Base-by-base conservation (phyloP, 2,329 filamentous ascomycete genomes). In the Rhynchosporium agropyri region DNA sequence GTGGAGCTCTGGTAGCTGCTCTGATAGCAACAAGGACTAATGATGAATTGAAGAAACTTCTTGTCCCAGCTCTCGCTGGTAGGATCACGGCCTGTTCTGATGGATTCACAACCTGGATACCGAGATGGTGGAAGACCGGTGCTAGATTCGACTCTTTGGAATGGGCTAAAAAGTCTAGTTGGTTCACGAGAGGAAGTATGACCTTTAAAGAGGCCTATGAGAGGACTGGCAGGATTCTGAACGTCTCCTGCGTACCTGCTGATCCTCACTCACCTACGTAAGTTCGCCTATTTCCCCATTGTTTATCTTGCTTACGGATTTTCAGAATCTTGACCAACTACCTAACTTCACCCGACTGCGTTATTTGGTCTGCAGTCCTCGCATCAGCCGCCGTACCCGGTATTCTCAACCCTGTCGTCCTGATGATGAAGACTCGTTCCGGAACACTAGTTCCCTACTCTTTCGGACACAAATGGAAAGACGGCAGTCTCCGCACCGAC, bases 381-480 rank as follows among this genome's bases (percentile, higher is more conserved):
- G 95, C 95, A 0, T 97, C 93, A 5, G 95, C 95, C 3, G 95
- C 95, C 4, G 95, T 99, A 0, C 95, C 95, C 0, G 95, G 95
- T 1, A 98, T 99, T 62, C 80, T 98, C 42, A 98, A 98, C 73
- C 95, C 95, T 0, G 91, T 96, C 2, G 94, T 99, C 1, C 85
- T 99, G 7, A 93, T 97, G 89, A 93, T 97, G 88, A 87, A 87
- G 81, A 90, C 84, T 59, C 81, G 83, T 20, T 85, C 92, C 64
- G 93, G 92, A 1, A 87, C 81, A 2, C 81, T 99, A 3, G 86
- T 87, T 0, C 95, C 95, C 0, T 99, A 97, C 76, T 96, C 91
- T 0, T 99, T 99, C 74, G 95, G 95, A 0, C 93, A 98, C 80
- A 98, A 98, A 78, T 99, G 95, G 95, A 99, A 99, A 77, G 95